Evolutionary conservation across 73 alveolate species (phyloP), one percentile per base, ranked within the genome.

Genomic region (Tetrahymena malaccensis): DNA sequence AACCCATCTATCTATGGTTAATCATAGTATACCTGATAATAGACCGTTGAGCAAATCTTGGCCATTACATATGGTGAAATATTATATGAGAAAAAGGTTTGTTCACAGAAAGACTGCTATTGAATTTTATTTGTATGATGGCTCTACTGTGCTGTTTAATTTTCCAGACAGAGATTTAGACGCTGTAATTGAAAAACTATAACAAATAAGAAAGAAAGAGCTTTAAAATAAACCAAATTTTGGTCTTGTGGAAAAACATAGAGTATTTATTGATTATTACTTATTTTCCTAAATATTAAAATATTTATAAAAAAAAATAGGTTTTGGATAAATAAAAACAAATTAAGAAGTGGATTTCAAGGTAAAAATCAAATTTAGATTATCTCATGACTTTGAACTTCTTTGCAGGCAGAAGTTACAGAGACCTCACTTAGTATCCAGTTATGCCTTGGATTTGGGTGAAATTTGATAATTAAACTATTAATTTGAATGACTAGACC

Each of bases 341-440:
- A 34, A 96, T 98, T 11, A 98, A 98, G 84, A 98, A 97, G 85
- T 99, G 99, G 99, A 93, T 96, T 96, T 93, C 97, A 85, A 96
- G 98, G 97, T 89, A 98, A 94, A 98, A 98, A 25, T 97, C 99
- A 58, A 99, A 98, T 94, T 97, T 98, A 93, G 99, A 98, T 85
- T 97, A 98, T 94, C 37, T 99, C 38, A 98, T 98, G 98, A 94
- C 85, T 34, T 93, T 99, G 95, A 99, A 99, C 96, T 38, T 96
- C 83, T 96, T 97, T 85, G 97, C 99, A 40, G 98, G 99, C 22
- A 97, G 99, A 94, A 96, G 99, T 35, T 98, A 96, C 96, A 98
- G 98, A 85, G 99, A 99, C 96, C 96, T 99, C 25, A 96, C 99
- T 55, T 98, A 99, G 96, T 99, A 99, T 96, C 99, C 99, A 25